Evolutionary conservation across 179 eudicot species (phyloP).

Genomic region (Vitellaria paradoxa): DNA sequence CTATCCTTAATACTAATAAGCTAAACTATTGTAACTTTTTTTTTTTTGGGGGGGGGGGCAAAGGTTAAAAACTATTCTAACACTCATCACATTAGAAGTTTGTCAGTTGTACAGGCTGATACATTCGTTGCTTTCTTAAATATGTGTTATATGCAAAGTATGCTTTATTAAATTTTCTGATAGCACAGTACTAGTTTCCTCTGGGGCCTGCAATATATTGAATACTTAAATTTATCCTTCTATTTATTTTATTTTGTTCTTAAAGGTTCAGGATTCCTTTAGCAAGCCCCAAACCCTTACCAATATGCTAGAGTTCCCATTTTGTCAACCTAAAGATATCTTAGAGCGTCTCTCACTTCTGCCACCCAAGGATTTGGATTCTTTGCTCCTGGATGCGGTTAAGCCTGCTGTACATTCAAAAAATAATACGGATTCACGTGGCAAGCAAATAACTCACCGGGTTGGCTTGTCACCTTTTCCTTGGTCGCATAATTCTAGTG

Average conservation of each 20-base stretch:
- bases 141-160: too few species aligned
- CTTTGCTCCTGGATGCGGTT: slow-evolving; percentile 66
- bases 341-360: slow-evolving; percentile 71
- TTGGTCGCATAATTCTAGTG: slow-evolving; percentile 67
- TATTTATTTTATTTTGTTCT: slow-evolving; percentile 3
- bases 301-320: slow-evolving; percentile 28
- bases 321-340: slow-evolving; percentile 59
- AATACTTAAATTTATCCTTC: not conserved
- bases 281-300: slow-evolving; percentile 29
- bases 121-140: not conserved
- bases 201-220: not conserved
- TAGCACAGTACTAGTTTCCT: not conserved
- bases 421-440: slow-evolving; percentile 48
- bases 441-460: slow-evolving; percentile 49
- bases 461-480: slow-evolving; percentile 68
- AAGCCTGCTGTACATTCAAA: slow-evolving; percentile 43
- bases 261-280: slow-evolving; percentile 46
- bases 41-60: too few species aligned
- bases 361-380: slow-evolving; percentile 71
- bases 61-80: too few species aligned
- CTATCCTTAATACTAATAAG: too few species aligned
- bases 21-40: too few species aligned
- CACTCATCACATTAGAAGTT: not conserved
- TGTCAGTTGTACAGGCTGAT: not conserved
- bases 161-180: not conserved